Conservation (phyloP, 2,329 filamentous ascomycete genomes). For the Arthrobotrys sinensis region DNA sequence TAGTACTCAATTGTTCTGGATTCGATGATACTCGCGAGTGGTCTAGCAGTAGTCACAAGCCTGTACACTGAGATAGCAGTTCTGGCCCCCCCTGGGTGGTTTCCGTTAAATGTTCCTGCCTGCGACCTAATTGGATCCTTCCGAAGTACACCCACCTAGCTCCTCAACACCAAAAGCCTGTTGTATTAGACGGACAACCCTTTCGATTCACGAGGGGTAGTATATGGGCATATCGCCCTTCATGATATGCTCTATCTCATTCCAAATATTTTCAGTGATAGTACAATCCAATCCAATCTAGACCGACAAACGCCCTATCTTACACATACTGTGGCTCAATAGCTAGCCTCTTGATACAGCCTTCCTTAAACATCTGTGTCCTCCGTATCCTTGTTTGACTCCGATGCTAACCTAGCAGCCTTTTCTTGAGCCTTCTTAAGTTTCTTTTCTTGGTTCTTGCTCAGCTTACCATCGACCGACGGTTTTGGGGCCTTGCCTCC, state of each 20-base stretch:
- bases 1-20: too few relatives aligned
- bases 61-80: too few relatives aligned
- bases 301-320: slow-evolving; percentile 40
- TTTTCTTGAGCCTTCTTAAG: slow-evolving; percentile 56
- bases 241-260: not conserved
- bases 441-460: slow-evolving; percentile 58
- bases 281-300: slow-evolving; percentile 17
- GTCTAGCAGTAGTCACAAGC: not conserved
- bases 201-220: too few relatives aligned
- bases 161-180: slow-evolving; percentile 5
- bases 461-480: slow-evolving; percentile 43
- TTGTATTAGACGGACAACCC: not conserved
- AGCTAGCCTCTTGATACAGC: not conserved
- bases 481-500: slow-evolving; percentile 48
- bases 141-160: not conserved
- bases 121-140: not conserved
- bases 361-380: slow-evolving; percentile 20
- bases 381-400: slow-evolving; percentile 17
- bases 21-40: not conserved
- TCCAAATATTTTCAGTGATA: not conserved
- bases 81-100: not conserved
- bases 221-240: not conserved
- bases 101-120: not conserved
- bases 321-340: slow-evolving; percentile 17
- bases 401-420: slow-evolving; percentile 33